A percentile compares a stretch with the other conserved stretches of the same genome.
Conservation (phyloP, 176 grass and related monocot species). For the Ananas comosus region DNA sequence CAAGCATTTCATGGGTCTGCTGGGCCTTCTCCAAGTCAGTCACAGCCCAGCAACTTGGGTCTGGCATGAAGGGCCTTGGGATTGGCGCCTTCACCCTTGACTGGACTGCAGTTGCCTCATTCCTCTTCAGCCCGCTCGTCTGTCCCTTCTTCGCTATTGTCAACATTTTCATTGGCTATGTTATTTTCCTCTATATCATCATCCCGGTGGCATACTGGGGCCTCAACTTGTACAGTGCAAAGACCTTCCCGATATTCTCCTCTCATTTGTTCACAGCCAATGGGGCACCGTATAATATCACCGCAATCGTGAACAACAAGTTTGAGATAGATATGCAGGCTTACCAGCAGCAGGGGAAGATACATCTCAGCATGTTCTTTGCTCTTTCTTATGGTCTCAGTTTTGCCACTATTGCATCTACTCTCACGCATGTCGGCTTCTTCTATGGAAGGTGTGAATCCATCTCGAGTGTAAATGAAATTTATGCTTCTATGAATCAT, state of each 20-base stretch:
- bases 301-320: constrained; percentile 57
- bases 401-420: constrained; percentile 73
- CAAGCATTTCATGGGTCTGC: constrained; percentile 83
- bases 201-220: constrained; percentile 54
- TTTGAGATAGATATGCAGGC: constrained; percentile 61
- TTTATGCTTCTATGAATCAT: neutral
- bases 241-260: constrained; percentile 67
- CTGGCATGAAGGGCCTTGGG: constrained; percentile 65
- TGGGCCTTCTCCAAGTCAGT: constrained; percentile 61
- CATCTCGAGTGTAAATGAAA: neutral
- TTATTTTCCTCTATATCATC: constrained; percentile 46
- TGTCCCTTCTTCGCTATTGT: constrained; percentile 71
- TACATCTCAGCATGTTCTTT: constrained; percentile 76
- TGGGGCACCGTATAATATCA: constrained; percentile 51
- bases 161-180: constrained; percentile 59
- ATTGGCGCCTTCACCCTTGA: constrained; percentile 69
- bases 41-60: constrained; percentile 79
- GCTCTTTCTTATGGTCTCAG: constrained; percentile 62
- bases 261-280: constrained; percentile 40
- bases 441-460: constrained; percentile 65
- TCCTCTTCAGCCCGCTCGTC: constrained; percentile 61
- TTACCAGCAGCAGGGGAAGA: constrained; percentile 48
- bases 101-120: constrained; percentile 56
- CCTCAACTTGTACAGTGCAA: constrained; percentile 51
- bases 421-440: constrained; percentile 48